Base-by-base conservation (phyloP, 2,329 filamentous ascomycete genomes). In the Epichloe coenophiala region DNA sequence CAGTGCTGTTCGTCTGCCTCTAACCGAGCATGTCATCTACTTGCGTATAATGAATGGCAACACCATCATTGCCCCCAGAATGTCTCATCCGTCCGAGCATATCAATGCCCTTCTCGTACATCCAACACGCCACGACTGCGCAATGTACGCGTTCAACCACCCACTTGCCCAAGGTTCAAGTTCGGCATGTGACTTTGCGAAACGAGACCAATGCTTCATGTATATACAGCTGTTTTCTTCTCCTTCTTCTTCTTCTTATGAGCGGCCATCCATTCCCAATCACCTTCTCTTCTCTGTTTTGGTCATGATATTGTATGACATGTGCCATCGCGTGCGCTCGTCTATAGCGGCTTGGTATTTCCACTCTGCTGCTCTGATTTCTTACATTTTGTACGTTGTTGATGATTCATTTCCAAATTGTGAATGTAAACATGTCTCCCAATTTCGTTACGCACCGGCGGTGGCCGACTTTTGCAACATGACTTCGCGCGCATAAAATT, bases 401-500 rank as follows among this genome's bases (percentile, higher is more conserved):
- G 9, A 31, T 31, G 3, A 31, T 31, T 11, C 8, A 31, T 31
- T 31, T 31, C 3, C 27, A 31, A 4, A 31, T 31, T 31, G 27
- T 31, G 8, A 31, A 9, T 19, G 36, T 38, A n/a, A n/a, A 2
- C 36, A 38, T n/a, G 13, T n/a, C 36, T 7, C 12, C 12, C 36
- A 6, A 7, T 11, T 5, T 12, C 11, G 4, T 45, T 48, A 51
- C 23, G 50, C 36, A 19, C 3, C 42, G 4, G 49, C 41, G 2
- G 47, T 11, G 12, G 21, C 45, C 12, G 54, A 45, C 48, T 58
- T 57, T 48, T 60, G 60, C 3, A 59, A 57, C 27, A 95, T 79
- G 15, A 96, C 84, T 65, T 98, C 93, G 49, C 91, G 78, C 0
- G 89, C 91, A 62, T 97, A 98, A 62, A 97, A 98, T 62, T 97